Percentiles rank a stretch among this genome's conserved stretches.
Conservation (phyloP, 805 yeast genomes). For the Suhomyces sp. region DNA sequence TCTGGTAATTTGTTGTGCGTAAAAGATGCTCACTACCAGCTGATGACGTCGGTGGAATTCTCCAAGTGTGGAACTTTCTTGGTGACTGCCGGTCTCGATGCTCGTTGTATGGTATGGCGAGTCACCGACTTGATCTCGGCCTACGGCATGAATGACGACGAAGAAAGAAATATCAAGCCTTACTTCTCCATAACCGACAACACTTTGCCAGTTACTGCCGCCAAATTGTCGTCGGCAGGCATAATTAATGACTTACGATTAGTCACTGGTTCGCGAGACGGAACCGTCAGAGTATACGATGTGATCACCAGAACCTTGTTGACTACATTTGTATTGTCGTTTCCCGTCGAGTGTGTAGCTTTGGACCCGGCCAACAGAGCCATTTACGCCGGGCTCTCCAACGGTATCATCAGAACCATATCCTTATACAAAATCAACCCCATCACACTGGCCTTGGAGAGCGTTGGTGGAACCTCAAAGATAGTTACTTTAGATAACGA, state of each 20-base stretch:
- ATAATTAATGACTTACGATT: conserved; percentile 56
- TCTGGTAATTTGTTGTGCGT: conserved; percentile 74
- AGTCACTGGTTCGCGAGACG: conserved; percentile 69
- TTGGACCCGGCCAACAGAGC: conserved; percentile 79
- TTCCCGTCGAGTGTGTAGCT: conserved; percentile 54
- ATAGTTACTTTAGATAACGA: conserved; percentile 53
- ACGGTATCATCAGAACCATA: conserved; percentile 59
- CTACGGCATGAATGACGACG: conserved; percentile 19
- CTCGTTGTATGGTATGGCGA: conserved; percentile 75
- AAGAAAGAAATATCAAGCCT: conserved; percentile 48
- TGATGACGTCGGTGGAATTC: conserved; percentile 56
- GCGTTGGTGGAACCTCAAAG: conserved; percentile 57
- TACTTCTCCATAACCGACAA: conserved; percentile 59
- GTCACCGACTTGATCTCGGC: conserved; percentile 53
- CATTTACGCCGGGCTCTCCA: conserved; percentile 62
- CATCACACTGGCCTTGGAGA: conserved; percentile 45
- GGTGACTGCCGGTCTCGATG: conserved; percentile 77
- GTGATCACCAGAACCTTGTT: conserved; percentile 45
- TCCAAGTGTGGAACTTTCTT: conserved; percentile 60
- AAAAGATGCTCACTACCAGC: conserved; percentile 82
- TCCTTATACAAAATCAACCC: conserved; percentile 44
- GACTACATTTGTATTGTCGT: conserved; percentile 69
- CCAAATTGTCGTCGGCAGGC: conserved; percentile 50
- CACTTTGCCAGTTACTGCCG: conserved; percentile 49
- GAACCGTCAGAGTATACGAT: conserved; percentile 71